A percentile compares a stretch with the other conserved stretches of the same genome.
Conservation (phyloP, 2,329 filamentous ascomycete species). For the Alternaria ethzedia region DNA sequence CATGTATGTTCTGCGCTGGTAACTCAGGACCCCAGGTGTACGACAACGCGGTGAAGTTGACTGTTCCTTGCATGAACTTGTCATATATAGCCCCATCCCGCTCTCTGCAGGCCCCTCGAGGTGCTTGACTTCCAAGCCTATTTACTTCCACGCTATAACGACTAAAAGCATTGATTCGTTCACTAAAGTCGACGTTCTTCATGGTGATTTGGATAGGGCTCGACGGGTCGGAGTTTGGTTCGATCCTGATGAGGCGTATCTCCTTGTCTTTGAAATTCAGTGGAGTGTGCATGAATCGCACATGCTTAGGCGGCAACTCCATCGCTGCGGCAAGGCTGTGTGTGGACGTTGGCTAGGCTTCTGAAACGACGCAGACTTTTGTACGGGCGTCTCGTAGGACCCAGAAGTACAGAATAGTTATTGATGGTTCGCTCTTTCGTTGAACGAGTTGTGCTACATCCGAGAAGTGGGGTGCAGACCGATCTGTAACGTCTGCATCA, state of each 20-base stretch:
- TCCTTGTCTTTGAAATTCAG: not conserved
- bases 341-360: not conserved
- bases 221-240: not conserved
- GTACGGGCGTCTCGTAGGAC: too few relatives aligned
- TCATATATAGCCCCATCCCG: not conserved
- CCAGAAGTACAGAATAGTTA: too few relatives aligned
- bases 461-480: too few relatives aligned
- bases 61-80: rapidly evolving
- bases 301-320: not conserved
- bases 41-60: not conserved
- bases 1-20: not conserved
- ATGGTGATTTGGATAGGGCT: not conserved
- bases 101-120: too few relatives aligned
- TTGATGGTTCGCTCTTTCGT: too few relatives aligned
- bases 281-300: not conserved
- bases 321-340: not conserved
- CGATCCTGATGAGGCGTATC: not conserved
- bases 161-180: rapidly evolving
- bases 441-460: too few relatives aligned
- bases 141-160: not conserved
- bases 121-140: too few relatives aligned
- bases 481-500: too few relatives aligned
- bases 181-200: not conserved
- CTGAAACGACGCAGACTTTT: not conserved
- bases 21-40: not conserved